Conservation (phyloP, 78 protist genomes). For the Polysphondylium violaceum region DNA sequence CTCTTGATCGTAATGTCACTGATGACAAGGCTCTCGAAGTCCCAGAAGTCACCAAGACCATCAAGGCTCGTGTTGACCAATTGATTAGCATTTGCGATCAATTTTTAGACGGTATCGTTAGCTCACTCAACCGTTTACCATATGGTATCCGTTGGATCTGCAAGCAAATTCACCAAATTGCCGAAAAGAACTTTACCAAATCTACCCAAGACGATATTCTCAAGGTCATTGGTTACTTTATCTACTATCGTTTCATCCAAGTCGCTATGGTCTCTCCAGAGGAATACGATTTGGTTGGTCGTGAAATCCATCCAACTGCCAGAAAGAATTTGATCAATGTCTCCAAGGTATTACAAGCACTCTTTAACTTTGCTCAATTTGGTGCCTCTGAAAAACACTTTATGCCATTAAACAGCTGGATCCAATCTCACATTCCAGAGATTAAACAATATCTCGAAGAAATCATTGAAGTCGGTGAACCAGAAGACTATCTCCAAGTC, state of each 20-base stretch:
- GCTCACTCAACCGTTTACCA: constrained; percentile 84
- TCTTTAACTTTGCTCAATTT: constrained; percentile 85
- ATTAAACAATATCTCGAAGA: constrained; percentile 80
- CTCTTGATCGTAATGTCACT: constrained; percentile 75
- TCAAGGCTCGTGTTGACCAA: constrained; percentile 81
- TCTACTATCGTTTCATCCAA: constrained; percentile 90
- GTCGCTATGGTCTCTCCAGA: constrained; percentile 87
- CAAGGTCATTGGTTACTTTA: constrained; percentile 81
- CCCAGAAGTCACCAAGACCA: constrained; percentile 84
- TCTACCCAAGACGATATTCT: constrained; percentile 79
- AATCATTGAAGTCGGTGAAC: constrained; percentile 83
- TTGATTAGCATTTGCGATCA: constrained; percentile 81
- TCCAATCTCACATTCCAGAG: constrained; percentile 62
- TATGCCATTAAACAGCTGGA: constrained; percentile 81
- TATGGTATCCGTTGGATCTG: constrained; percentile 92
- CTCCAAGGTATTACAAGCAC: constrained; percentile 81
- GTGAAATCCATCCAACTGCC: constrained; percentile 72
- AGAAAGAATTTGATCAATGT: constrained; percentile 80
- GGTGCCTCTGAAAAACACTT: constrained; percentile 82
- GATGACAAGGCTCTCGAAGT: constrained; percentile 85
- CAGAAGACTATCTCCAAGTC: constrained; percentile 88
- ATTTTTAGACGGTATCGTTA: constrained; percentile 87
- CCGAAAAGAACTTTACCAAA: constrained; percentile 80
- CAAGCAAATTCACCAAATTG: constrained; percentile 81
- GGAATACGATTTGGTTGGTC: constrained; percentile 74